Percentiles rank a stretch among this genome's conserved stretches.
These are phyloP conservation scores for Albizia julibrissin DNA, from an alignment of 306 rosid genomes.

Conservation along the genomic window DNA sequence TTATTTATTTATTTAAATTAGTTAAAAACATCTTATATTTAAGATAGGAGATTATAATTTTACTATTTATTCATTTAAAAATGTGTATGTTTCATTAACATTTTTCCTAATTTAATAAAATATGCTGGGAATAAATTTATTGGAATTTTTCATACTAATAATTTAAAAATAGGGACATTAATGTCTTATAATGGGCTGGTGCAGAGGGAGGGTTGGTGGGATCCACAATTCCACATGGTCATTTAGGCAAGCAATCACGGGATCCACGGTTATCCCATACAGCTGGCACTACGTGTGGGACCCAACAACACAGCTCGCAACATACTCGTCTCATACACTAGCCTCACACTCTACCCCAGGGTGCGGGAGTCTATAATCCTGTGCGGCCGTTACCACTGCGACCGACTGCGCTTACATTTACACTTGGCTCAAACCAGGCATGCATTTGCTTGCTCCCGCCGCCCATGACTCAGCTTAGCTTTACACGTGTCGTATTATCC, in stretches of 20 bases:
- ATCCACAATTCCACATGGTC: conserved; percentile 13
- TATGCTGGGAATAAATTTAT: too few relatives aligned
- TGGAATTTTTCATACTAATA: too few relatives aligned
- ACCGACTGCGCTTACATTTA: not conserved
- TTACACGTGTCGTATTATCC: not conserved
- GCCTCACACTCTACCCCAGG: not conserved
- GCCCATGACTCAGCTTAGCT: not conserved
- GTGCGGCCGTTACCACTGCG: not conserved
- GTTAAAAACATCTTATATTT: too few relatives aligned
- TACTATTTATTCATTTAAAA: too few relatives aligned
- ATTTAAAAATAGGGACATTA: not conserved
- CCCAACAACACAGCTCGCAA: not conserved
- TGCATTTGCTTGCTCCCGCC: not conserved
- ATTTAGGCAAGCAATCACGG: conserved; percentile 12
- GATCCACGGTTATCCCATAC: not conserved
- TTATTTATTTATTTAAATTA: too few relatives aligned
- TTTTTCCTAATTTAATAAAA: too few relatives aligned
- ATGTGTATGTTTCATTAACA: too few relatives aligned
- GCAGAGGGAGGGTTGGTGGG: not conserved
- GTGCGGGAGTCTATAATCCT: not conserved
- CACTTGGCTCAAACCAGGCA: not conserved
- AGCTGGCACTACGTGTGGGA: not conserved
- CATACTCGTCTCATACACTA: not conserved
- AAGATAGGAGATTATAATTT: rapidly evolving
- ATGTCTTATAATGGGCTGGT: not conserved